Evolutionary conservation across 805 yeast species (phyloP), one percentile per base, ranked within the genome.

Genomic region (Kodamaea fukazawae): DNA sequence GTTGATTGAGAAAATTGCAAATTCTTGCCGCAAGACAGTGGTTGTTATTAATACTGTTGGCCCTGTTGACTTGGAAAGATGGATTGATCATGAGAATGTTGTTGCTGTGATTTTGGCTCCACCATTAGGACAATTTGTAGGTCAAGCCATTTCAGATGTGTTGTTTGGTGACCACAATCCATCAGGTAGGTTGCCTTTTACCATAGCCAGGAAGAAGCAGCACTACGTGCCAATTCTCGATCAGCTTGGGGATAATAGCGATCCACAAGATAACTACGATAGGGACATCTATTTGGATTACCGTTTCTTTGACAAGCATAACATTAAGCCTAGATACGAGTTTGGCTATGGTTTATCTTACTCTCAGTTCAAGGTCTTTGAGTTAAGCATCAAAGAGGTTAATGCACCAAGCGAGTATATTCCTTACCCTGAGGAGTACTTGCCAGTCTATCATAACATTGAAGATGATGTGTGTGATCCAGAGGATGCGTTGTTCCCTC

Each of bases 291-390:
- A 66, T 46, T 51, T 76, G 38, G 86, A 78, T 53, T 80, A 81
- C 61, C 60, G 78, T 35, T 74, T 70, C 50, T 79, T 79, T 55
- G 82, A 78, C 48, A 75, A 75, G 53, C 67, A 73, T 44, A 69
- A 73, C 40, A 73, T 78, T 31, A 66, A 67, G 46, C 83, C 84
- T 14, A 58, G 83, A 34, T 81, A 57, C 52, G 83, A 77, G 44
- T 81, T 81, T 56, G 86, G 85, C 3, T 77, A 53, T 60, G 86
- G 86, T 7, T 58, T 79, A 33, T 75, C 83, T 1, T 79, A 76
- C 52, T 65, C 83, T 3, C 64, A 62, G 22, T 71, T 71, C 43
- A 56, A 50, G 34, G 52, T 66, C 10, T 43, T 49, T 27, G 58
- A 63, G 37, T 54, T 77, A 34, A 55, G 66, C 15, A 70, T 76